phyloP scores from a whole-genome alignment of 306 rosid species.

The Rosa chinensis region DNA sequence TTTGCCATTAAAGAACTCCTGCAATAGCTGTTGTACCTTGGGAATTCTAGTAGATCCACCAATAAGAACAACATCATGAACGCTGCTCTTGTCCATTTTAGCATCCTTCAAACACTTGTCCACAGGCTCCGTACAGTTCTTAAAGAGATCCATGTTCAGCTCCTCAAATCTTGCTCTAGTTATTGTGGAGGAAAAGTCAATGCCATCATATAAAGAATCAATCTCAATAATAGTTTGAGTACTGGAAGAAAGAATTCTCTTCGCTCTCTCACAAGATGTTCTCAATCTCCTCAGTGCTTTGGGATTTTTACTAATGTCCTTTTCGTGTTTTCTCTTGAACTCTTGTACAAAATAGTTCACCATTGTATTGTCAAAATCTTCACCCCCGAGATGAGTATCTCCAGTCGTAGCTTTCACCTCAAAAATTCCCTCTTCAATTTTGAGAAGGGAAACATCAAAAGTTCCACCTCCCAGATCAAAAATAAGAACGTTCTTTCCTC shows the following conservation, averaged over 20 bases:
- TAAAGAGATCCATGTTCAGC: background rate
- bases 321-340: background rate
- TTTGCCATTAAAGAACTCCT: background rate
- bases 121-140: background rate
- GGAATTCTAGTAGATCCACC: background rate
- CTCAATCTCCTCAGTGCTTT: constrained; percentile 13
- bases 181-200: background rate
- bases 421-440: background rate
- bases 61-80: background rate
- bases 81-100: background rate
- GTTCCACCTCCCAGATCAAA: background rate
- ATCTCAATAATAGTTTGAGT: background rate
- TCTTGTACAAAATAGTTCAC: background rate
- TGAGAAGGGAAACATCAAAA: constrained; percentile 1
- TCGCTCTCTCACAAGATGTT: constrained; percentile 8
- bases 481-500: constrained; percentile 2
- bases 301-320: background rate
- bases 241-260: constrained; percentile 3
- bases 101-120: background rate
- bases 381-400: background rate
- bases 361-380: background rate
- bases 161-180: background rate
- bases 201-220: background rate
- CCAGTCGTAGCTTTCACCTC: background rate
- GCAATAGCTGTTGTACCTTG: background rate